Evolutionary conservation across 2,329 filamentous ascomycete genomes (phyloP).

Genomic region (Microdochium bolleyi): DNA sequence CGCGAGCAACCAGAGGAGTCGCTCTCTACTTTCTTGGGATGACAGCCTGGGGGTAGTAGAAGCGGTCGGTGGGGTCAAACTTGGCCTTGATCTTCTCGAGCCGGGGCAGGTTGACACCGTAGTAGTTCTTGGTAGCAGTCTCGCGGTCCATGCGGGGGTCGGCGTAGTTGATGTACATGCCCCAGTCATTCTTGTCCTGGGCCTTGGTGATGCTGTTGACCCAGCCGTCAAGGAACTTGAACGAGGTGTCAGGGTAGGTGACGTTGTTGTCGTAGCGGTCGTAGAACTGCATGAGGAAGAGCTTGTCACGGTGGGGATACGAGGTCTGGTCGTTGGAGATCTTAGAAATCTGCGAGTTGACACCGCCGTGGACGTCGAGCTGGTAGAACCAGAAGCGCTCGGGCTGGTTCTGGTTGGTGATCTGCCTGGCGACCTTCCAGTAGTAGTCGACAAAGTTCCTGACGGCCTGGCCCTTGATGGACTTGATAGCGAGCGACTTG

Average conservation of each 20-base stretch:
- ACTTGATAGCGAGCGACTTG: constrained; percentile 29
- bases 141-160: constrained; percentile 37
- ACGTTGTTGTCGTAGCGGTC: constrained; percentile 24
- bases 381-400: constrained; percentile 30
- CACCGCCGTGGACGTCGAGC: constrained; percentile 31
- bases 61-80: constrained; percentile 30
- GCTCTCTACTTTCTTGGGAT: background rate
- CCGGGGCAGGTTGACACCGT: constrained; percentile 26
- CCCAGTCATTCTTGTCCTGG: constrained; percentile 12
- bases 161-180: constrained; percentile 43
- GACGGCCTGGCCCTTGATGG: constrained; percentile 24
- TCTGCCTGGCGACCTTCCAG: constrained; percentile 26
- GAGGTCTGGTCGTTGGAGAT: constrained; percentile 17
- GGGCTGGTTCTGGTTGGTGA: constrained; percentile 14
- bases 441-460: constrained; percentile 28
- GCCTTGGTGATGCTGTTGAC: constrained; percentile 12
- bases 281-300: constrained; percentile 41
- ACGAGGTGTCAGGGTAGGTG: constrained; percentile 14
- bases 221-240: constrained; percentile 18
- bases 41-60: constrained; percentile 24
- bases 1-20: background rate
- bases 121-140: constrained; percentile 41
- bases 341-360: constrained; percentile 25
- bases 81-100: constrained; percentile 29
- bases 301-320: constrained; percentile 32